Percentiles rank a stretch among this genome's conserved stretches.
Evolutionary conservation across 2,329 filamentous ascomycete genomes (phyloP).

Genomic region (Aureobasidium sp.): DNA sequence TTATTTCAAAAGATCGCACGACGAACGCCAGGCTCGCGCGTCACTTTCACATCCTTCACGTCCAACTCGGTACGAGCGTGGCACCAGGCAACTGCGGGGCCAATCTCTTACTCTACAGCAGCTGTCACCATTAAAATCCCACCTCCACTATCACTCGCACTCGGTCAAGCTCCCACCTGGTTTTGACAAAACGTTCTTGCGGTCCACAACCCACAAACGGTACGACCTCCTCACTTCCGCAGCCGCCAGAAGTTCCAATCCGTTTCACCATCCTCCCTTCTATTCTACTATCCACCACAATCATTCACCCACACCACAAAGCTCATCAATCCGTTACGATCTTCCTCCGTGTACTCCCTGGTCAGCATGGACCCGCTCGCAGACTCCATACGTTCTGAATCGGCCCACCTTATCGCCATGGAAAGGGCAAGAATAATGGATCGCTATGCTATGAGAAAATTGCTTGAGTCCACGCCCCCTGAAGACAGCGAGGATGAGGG

Average conservation of each 20-base stretch:
- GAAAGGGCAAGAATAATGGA: not conserved
- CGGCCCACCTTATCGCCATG: not conserved
- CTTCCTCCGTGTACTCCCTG: not conserved
- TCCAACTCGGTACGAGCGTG: not conserved
- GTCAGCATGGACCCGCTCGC: not conserved
- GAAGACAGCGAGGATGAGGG: not conserved
- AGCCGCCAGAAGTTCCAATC: no score
- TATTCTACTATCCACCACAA: not conserved
- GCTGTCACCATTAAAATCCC: not conserved
- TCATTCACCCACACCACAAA: not conserved
- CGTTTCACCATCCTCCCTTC: not conserved
- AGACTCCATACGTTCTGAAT: not conserved
- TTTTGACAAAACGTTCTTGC: not conserved
- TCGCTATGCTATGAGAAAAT: not conserved
- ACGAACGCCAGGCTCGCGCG: not conserved
- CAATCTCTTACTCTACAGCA: not conserved
- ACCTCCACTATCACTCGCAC: not conserved
- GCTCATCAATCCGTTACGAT: not conserved
- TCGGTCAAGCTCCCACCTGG: not conserved
- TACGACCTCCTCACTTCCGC: not conserved
- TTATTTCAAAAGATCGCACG: not conserved
- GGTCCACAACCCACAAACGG: not conserved
- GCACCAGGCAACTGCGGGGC: not conserved
- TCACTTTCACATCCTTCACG: not conserved
- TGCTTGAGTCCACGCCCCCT: not conserved